Conservation (phyloP, 2,329 filamentous ascomycete genomes). For the Sphaceloma murrayae region DNA sequence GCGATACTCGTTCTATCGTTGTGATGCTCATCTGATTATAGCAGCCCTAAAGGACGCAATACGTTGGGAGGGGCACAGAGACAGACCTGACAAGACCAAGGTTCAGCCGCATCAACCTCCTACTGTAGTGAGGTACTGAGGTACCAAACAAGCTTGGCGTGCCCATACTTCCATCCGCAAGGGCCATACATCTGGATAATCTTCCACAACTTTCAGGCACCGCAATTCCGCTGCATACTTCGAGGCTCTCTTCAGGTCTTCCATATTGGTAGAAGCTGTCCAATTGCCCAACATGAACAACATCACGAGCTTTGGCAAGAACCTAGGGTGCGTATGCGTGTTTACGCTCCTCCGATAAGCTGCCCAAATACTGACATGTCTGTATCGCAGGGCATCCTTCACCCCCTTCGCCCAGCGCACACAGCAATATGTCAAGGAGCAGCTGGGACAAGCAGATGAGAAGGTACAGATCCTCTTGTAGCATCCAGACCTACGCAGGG, state of each 20-base stretch:
- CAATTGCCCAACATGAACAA: slow-evolving; percentile 49
- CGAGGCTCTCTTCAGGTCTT: too few relatives aligned
- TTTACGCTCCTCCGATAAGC: slow-evolving; percentile 7
- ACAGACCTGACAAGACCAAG: slow-evolving; percentile 3
- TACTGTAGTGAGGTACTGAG: too few relatives aligned
- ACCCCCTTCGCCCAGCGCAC: slow-evolving; percentile 89
- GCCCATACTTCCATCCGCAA: slow-evolving; percentile 10
- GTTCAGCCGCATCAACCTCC: slow-evolving; percentile 6
- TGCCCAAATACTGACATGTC: slow-evolving; percentile 24
- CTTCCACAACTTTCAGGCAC: neutral
- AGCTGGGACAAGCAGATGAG: slow-evolving; percentile 87
- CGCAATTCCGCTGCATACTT: neutral
- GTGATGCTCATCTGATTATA: too few relatives aligned
- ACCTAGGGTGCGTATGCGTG: slow-evolving; percentile 48
- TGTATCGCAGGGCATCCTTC: slow-evolving; percentile 66
- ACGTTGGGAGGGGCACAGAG: too few relatives aligned
- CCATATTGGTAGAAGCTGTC: neutral
- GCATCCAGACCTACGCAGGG: neutral
- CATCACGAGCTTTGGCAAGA: slow-evolving; percentile 61
- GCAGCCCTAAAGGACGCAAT: too few relatives aligned
- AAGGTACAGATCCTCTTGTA: slow-evolving; percentile 31
- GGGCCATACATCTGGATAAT: too few relatives aligned
- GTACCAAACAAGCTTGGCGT: too few relatives aligned
- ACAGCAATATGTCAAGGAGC: slow-evolving; percentile 96
- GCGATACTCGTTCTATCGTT: too few relatives aligned